These are phyloP conservation scores for Rutstroemia sp. DNA, from an alignment of 2,329 filamentous ascomycete species.

Conservation along the genomic window DNA sequence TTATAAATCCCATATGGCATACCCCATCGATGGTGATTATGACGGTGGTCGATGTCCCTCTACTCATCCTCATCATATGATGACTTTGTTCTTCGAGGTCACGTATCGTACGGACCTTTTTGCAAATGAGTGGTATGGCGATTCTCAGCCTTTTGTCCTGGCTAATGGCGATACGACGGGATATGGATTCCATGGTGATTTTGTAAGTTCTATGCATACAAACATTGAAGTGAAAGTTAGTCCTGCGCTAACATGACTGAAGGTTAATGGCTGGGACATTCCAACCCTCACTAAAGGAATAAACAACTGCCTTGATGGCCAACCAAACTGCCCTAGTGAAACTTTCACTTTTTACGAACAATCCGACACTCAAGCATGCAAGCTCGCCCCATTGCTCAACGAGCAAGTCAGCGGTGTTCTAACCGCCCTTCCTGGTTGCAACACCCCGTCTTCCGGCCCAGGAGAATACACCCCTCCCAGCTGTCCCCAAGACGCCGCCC, in stretches of 20 bases:
- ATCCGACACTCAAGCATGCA: constrained; percentile 6
- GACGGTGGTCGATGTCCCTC: constrained; percentile 41
- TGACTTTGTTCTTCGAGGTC: constrained; percentile 54
- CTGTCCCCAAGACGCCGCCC: not conserved
- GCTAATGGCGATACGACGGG: constrained; percentile 9
- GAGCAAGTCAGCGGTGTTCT: constrained; percentile 1
- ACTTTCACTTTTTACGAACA: constrained; percentile 7
- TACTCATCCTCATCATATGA: constrained; percentile 45
- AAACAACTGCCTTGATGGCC: constrained; percentile 1
- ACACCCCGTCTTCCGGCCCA: not conserved
- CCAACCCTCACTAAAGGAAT: constrained; percentile 6
- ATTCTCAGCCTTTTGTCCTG: constrained; percentile 34
- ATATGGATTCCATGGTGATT: constrained; percentile 11
- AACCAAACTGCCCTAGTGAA: not conserved
- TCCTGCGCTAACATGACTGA: not conserved
- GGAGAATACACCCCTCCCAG: not conserved
- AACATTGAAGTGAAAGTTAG: not conserved
- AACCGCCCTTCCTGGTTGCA: constrained; percentile 3
- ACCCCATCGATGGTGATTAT: constrained; percentile 33
- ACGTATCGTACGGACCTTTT: constrained; percentile 48
- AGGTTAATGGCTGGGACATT: constrained; percentile 9
- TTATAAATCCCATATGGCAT: constrained; percentile 49
- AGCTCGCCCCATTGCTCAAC: constrained; percentile 2
- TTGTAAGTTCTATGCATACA: not conserved
- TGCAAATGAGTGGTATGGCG: constrained; percentile 52